phyloP scores from a whole-genome alignment of 495 filamentous ascomycete genomes.

The Bacidia rubella region DNA sequence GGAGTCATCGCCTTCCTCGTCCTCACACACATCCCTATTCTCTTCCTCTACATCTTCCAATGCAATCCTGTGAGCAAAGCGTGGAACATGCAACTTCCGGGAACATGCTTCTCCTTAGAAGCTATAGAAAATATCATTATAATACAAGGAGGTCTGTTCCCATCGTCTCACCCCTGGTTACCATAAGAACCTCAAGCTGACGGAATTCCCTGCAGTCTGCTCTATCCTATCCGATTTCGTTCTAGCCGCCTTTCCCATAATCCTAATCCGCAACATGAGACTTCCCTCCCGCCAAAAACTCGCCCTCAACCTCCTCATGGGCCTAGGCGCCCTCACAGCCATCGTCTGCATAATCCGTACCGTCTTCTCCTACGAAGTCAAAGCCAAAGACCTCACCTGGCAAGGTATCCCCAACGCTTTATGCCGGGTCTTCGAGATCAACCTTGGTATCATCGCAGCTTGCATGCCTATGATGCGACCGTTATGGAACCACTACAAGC shows the following conservation, averaged over 20 bases:
- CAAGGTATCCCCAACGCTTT: constrained; percentile 15
- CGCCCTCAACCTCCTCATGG: constrained; percentile 28
- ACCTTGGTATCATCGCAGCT: constrained; percentile 12
- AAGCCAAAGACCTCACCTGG: constrained; percentile 15
- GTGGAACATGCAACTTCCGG: constrained; percentile 17
- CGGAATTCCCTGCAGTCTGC: constrained; percentile 19
- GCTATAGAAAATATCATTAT: constrained; percentile 11
- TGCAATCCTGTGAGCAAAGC: constrained; percentile 25
- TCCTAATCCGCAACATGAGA: constrained; percentile 34
- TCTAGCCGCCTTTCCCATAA: constrained; percentile 28
- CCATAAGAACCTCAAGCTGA: not conserved
- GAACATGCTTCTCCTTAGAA: constrained; percentile 11
- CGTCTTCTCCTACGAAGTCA: constrained; percentile 24
- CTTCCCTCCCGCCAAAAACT: constrained; percentile 28
- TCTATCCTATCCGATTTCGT: constrained; percentile 31
- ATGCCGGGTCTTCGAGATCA: constrained; percentile 11
- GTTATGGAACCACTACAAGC: not conserved
- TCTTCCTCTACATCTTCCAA: constrained; percentile 22
- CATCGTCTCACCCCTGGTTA: not conserved
- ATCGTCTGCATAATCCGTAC: constrained; percentile 34
- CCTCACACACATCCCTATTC: constrained; percentile 23
- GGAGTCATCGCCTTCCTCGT: constrained; percentile 23
- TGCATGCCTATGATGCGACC: constrained; percentile 6
- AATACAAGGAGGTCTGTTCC: constrained; percentile 20
- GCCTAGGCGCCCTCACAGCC: constrained; percentile 24